Base-by-base conservation (phyloP, 805 yeast species). In the Cyberlindnera nakhonratchasimensis region DNA sequence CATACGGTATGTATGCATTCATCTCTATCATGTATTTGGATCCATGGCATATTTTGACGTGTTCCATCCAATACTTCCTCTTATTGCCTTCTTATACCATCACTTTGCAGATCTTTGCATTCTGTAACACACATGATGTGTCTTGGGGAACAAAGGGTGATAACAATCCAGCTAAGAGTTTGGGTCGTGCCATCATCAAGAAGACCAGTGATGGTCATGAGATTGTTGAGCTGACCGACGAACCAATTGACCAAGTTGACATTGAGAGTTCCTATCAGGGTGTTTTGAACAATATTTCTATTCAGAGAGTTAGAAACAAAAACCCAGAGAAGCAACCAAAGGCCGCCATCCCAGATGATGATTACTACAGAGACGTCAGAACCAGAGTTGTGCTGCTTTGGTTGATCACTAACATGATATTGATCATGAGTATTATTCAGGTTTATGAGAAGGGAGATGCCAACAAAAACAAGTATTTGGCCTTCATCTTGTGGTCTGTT, bases 111-210 rank as follows among this genome's bases (percentile, higher is more conserved):
- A 89, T 93, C 45, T 91, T 89, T 67, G 97, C 99, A 1, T 89
- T 91, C 65, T 91, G 99, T 69, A 91, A 91, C 63, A 91, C 97
- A 3, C 98, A 91, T 66, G 99, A 91, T 70, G 96, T 93, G 38
- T 86, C 96, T 0, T 91, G 99, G 99, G 99, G 99, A 65, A 91
- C 99, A 2, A 91, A 91, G 62, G 99, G 99, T 52, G 96, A 87
- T 47, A 86, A 85, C 56, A 76, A 77, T 51, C 82, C 81, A 37
- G 76, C 78, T 23, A 75, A 75, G 51, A 79, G 74, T 45, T 67
- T 82, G 36, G 95, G 95, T 48, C 79, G 82, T 37, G 93, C 91
- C 34, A 83, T 84, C 25, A 80, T 84, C 46, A 80, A 75, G 45
- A 81, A 79, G 55, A 80, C 79, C 52, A 86, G 77, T 39, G 70